Conservation (phyloP, 176 grass and related monocot species). For the Zizania latifolia region DNA sequence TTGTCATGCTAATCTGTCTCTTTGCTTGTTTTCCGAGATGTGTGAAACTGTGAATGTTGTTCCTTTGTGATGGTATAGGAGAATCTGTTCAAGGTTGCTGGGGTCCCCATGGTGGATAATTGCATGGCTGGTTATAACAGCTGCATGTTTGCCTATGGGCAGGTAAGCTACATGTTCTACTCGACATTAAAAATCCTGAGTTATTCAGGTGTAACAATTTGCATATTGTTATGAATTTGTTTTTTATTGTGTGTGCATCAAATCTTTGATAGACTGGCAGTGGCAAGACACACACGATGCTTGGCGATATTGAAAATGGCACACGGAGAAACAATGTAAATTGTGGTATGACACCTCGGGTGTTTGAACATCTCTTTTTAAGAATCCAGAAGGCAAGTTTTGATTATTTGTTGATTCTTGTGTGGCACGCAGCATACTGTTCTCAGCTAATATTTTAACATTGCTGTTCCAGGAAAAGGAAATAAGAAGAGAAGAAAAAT, state of each 20-base stretch:
- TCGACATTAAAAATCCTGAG: background rate
- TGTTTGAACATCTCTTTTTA: constrained; percentile 93
- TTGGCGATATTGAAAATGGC: constrained; percentile 94
- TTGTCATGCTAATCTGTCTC: background rate
- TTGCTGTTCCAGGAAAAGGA: constrained; percentile 73
- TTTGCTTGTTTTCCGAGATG: background rate
- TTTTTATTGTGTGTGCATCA: background rate
- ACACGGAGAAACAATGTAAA: constrained; percentile 81
- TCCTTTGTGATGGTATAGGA: constrained; percentile 44
- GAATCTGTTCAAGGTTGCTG: constrained; percentile 83
- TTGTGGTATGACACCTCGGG: constrained; percentile 96
- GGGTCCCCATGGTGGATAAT: constrained; percentile 94
- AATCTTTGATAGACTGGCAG: constrained; percentile 78
- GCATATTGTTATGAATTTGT: background rate
- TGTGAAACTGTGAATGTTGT: background rate
- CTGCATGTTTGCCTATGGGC: constrained; percentile 97
- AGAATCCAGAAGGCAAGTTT: constrained; percentile 79
- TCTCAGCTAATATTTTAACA: constrained; percentile 7
- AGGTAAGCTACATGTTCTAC: constrained; percentile 42
- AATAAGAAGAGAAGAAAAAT: constrained; percentile 72
- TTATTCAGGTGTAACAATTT: background rate
- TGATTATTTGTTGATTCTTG: constrained; percentile 18
- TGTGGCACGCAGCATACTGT: background rate
- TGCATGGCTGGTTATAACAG: constrained; percentile 94
- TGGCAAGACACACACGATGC: constrained; percentile 97